A percentile compares a stretch with the other conserved stretches of the same genome.
Conservation (phyloP, 2,329 filamentous ascomycete species). For the Paecilomyces formosus region DNA sequence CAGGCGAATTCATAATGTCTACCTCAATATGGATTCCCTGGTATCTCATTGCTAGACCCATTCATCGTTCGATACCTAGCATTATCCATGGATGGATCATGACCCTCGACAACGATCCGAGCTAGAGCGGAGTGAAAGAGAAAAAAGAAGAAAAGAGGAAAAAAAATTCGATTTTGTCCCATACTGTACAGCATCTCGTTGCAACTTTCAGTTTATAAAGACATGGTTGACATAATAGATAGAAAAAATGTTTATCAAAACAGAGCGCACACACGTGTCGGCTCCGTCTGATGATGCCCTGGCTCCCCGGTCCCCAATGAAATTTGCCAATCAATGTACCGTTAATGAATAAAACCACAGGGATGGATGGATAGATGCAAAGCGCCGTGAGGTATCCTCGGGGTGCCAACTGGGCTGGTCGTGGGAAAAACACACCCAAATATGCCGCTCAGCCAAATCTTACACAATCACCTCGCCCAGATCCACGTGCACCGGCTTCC, state of each 20-base stretch:
- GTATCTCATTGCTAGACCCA: too few species aligned
- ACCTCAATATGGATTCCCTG: background rate
- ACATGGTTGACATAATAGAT: too few species aligned
- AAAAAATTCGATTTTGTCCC: conserved; percentile 24
- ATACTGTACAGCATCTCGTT: conserved; percentile 31
- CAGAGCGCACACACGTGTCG: conserved; percentile 10
- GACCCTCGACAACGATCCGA: background rate
- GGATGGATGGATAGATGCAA: conserved; percentile 16
- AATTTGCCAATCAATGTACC: conserved; percentile 18
- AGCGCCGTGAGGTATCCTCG: background rate
- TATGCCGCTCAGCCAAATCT: conserved; percentile 12
- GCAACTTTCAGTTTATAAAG: background rate
- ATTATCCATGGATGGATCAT: background rate
- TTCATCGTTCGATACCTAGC: too few species aligned
- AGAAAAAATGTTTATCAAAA: conserved; percentile 17
- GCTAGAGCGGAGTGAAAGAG: conserved; percentile 8
- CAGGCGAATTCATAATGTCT: background rate
- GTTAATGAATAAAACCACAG: conserved; percentile 13
- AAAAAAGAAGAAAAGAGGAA: conserved; percentile 15
- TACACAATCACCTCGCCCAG: conserved; percentile 60
- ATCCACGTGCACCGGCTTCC: conserved; percentile 63
- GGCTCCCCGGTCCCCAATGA: conserved; percentile 15
- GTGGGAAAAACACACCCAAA: conserved; percentile 1
- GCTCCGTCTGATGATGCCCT: conserved; percentile 7
- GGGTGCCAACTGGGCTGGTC: background rate